Conservation (phyloP, 2,329 filamentous ascomycete genomes). For the Rhynchosporium graminicola region DNA sequence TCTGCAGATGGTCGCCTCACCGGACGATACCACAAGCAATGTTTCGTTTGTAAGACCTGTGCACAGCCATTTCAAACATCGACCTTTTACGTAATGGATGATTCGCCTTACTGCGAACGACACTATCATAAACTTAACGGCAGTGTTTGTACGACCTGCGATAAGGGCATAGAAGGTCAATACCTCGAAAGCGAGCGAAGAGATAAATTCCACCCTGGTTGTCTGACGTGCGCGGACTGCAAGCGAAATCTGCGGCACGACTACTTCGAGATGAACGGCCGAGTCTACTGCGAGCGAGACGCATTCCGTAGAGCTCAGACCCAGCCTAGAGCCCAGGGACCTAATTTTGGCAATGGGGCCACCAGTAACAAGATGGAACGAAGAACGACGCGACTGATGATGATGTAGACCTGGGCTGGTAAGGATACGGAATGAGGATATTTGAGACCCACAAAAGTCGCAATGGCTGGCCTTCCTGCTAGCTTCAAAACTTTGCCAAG, state of each 20-base stretch:
- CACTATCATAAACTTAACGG: constrained; percentile 93
- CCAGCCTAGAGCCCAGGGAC: constrained; percentile 27
- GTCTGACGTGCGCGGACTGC: constrained; percentile 84
- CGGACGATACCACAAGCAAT: constrained; percentile 91
- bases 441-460: not conserved
- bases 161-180: constrained; percentile 86
- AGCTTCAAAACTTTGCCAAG: not conserved
- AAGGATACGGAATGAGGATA: not conserved
- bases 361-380: constrained; percentile 46
- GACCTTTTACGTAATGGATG: constrained; percentile 88
- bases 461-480: not conserved
- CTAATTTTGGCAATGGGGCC: constrained; percentile 21
- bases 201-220: constrained; percentile 82
- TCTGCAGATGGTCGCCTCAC: constrained; percentile 90
- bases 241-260: constrained; percentile 73
- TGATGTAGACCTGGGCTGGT: constrained; percentile 43
- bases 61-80: constrained; percentile 77
- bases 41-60: constrained; percentile 90
- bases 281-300: constrained; percentile 84
- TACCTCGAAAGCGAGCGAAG: constrained; percentile 81
- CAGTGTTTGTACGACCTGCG: constrained; percentile 79
- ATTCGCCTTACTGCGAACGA: constrained; percentile 85
- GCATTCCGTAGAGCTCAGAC: constrained; percentile 51
- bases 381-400: constrained; percentile 52
- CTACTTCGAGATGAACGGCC: constrained; percentile 85